Base-by-base conservation (phyloP, 2,329 filamentous ascomycete species). In the Exophiala xenobiotica region DNA sequence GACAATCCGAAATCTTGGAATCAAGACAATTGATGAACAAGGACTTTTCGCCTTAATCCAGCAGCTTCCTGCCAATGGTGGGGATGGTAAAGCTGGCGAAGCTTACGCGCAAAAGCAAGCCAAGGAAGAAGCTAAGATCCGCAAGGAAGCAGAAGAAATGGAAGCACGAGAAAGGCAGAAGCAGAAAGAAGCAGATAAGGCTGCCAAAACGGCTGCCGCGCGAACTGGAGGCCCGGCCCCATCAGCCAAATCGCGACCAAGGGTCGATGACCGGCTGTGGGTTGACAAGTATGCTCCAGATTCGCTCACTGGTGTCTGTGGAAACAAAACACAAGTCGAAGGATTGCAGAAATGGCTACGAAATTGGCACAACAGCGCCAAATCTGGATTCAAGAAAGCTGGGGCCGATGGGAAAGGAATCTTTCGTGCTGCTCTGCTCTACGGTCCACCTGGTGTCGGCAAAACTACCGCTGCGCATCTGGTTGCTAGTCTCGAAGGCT, bases 391-490 rank as follows among this genome's bases (percentile, higher is more conserved):
- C 70, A 86, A 90, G 67, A 82, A 85, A 63, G 82, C 84, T 53
- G 93, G 93, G 0, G 79, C 87, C 7, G 91, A 97, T 69, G 93
- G 91, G 1, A 85, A 85, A 67, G 92, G 92, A 26, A 79, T 79
- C 0, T 88, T 87, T 63, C 85, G 93, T 58, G 89, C 92, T n/a
- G 85, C 97, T 59, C 95, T 97, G 67, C 86, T 99, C 48, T 91
- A 95, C 60, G 93, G 93, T 0, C 92, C 93, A 12, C 93, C 93
- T 23, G 93, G 93, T 14, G 96, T 99, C 60, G 93, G 93, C 61
- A 99, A 99, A 73, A 99, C 93, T 2, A 99, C 93, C 24, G 90
- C 95, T 43, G 93, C 93, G 19, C 93, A 99, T 74, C 77, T 99
- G 23, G 89, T 95, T 12, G 92, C 93, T 0, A 95, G 90, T 64